Conservation (phyloP, 495 filamentous ascomycete genomes). For the Penicillium crystallinum region DNA sequence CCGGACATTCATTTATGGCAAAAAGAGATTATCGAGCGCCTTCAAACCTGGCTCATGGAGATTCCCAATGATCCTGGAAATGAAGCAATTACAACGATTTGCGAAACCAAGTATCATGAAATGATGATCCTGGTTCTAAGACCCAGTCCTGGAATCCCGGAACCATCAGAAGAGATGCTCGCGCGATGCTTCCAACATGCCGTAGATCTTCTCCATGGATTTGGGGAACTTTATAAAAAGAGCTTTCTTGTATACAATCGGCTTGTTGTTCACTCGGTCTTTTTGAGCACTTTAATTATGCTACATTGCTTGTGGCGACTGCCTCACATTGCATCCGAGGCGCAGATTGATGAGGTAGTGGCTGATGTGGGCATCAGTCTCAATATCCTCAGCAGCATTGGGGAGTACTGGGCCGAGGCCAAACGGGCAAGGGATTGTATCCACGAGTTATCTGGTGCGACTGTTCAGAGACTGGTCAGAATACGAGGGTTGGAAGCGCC, state of each 20-base stretch:
- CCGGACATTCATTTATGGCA: constrained; percentile 39
- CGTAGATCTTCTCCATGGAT: constrained; percentile 27
- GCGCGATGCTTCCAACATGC: constrained; percentile 35
- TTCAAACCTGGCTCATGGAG: constrained; percentile 27
- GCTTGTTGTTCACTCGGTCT: constrained; percentile 37
- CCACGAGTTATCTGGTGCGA: constrained; percentile 35
- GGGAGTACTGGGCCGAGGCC: constrained; percentile 43
- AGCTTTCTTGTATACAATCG: constrained; percentile 36
- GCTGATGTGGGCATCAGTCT: constrained; percentile 31
- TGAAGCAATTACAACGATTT: constrained; percentile 21
- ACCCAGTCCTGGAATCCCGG: constrained; percentile 39
- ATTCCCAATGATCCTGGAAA: constrained; percentile 21
- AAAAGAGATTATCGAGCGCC: constrained; percentile 29
- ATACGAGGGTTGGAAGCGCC: constrained; percentile 15
- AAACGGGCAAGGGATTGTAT: constrained; percentile 40
- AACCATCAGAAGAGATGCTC: constrained; percentile 32
- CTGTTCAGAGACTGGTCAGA: constrained; percentile 34
- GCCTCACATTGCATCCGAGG: constrained; percentile 26
- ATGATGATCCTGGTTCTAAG: constrained; percentile 39
- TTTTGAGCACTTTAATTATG: constrained; percentile 38
- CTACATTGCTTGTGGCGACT: constrained; percentile 40
- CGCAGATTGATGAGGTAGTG: constrained; percentile 37
- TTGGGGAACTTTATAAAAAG: constrained; percentile 31
- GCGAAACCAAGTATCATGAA: constrained; percentile 39
- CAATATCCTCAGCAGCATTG: constrained; percentile 43